phyloP scores from a whole-genome alignment of 2,329 filamentous ascomycete species.

The Diaporthe aspalathi region DNA sequence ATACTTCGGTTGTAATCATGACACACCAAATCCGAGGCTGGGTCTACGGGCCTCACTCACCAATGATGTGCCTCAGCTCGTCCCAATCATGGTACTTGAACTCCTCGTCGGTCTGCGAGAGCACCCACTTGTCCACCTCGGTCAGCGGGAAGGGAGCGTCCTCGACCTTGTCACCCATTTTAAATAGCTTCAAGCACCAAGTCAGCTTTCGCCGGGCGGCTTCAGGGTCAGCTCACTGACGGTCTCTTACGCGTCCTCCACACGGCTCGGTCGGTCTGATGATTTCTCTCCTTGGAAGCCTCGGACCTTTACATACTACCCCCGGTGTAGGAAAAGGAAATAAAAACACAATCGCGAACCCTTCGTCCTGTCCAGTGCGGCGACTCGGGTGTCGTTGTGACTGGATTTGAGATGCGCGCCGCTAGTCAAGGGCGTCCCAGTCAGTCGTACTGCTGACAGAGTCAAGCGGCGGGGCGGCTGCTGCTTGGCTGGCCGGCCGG shows the following conservation, averaged over 20 bases:
- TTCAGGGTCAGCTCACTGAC: neutral
- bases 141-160: slow-evolving; percentile 70
- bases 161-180: slow-evolving; percentile 56
- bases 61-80: slow-evolving; percentile 74
- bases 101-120: slow-evolving; percentile 74
- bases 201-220: neutral
- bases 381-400: neutral
- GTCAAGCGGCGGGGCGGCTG: neutral
- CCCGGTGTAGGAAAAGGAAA: neutral
- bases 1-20: neutral
- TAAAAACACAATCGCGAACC: neutral
- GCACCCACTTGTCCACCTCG: slow-evolving; percentile 66
- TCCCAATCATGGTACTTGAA: slow-evolving; percentile 81
- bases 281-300: neutral
- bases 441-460: neutral
- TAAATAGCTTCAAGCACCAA: slow-evolving; percentile 2
- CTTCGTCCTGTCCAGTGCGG: neutral
- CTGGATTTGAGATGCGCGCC: neutral
- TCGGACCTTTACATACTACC: neutral
- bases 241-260: neutral
- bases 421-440: neutral
- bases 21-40: neutral
- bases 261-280: neutral
- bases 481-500: neutral
- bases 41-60: slow-evolving; percentile 53